Evolutionary conservation across 139 green algal genomes (phyloP).

Genomic region (Nannochloris sp.): DNA sequence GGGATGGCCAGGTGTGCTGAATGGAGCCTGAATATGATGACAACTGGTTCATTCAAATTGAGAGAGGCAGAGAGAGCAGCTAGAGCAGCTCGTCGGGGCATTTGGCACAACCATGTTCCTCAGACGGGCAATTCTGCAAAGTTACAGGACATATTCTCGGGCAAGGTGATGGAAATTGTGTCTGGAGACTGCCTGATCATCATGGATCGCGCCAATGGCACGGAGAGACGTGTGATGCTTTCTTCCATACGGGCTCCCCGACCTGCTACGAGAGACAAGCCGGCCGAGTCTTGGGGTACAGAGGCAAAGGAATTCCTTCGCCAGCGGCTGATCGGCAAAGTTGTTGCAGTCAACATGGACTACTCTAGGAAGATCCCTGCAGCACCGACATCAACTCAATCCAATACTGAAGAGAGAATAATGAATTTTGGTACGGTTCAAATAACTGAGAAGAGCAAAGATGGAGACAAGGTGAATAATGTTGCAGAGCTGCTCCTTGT

Average conservation of each 20-base stretch:
- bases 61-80: conserved; percentile 71
- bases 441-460: conserved; percentile 16
- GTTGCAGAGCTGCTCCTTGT: conserved; percentile 77
- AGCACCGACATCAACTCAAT: conserved; percentile 1
- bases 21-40: conserved; percentile 76
- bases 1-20: conserved; percentile 62
- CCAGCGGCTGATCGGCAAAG: conserved; percentile 47
- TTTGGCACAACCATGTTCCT: conserved; percentile 80
- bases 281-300: conserved; percentile 60
- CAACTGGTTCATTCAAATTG: conserved; percentile 46
- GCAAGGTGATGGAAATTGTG: conserved; percentile 80
- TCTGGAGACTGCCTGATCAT: conserved; percentile 86
- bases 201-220: conserved; percentile 47
- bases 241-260: conserved; percentile 76
- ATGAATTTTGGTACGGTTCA: conserved; percentile 77
- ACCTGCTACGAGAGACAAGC: conserved; percentile 49
- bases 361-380: conserved; percentile 78
- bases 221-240: conserved; percentile 75
- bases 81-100: conserved; percentile 51
- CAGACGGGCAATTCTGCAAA: conserved; percentile 50
- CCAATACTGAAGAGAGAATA: conserved; percentile 27
- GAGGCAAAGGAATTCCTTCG: conserved; percentile 88
- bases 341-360: conserved; percentile 83
- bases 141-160: conserved; percentile 58
- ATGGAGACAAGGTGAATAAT: conserved; percentile 47